Conservation (phyloP, 2,329 filamentous ascomycete species). For the Verticillium nonalfalfae region DNA sequence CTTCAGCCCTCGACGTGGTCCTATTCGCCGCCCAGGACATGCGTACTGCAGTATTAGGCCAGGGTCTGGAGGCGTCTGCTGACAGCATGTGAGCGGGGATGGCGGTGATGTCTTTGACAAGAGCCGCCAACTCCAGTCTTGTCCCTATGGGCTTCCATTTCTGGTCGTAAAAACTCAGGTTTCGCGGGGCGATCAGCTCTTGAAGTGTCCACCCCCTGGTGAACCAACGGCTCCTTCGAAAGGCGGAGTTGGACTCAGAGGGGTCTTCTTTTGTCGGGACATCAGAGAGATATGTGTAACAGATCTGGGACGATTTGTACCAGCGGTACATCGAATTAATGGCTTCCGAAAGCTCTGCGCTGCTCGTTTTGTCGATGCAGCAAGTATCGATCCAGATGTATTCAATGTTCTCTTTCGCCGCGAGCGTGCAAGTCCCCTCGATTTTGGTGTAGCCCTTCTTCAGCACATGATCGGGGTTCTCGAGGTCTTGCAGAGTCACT, state of each 20-base stretch:
- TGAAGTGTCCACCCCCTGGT: slow-evolving; percentile 17
- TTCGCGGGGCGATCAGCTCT: slow-evolving; percentile 16
- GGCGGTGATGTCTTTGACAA: slow-evolving; percentile 19
- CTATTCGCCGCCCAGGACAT: slow-evolving; percentile 21
- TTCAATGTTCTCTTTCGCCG: not conserved
- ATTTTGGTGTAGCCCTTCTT: slow-evolving; percentile 18
- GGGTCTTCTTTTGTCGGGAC: not conserved
- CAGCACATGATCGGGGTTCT: not conserved
- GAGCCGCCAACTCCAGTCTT: slow-evolving; percentile 4
- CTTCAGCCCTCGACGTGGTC: slow-evolving; percentile 15
- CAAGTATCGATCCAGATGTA: slow-evolving; percentile 11
- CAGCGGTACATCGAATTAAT: slow-evolving; percentile 11
- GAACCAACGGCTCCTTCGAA: slow-evolving; percentile 14
- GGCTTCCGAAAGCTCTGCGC: slow-evolving; percentile 8
- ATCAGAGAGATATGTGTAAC: slow-evolving; percentile 9
- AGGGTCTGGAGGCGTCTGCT: not conserved
- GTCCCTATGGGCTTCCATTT: slow-evolving; percentile 9
- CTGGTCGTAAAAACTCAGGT: slow-evolving; percentile 13
- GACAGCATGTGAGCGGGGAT: slow-evolving; percentile 10
- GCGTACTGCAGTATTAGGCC: slow-evolving; percentile 11
- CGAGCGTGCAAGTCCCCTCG: slow-evolving; percentile 10
- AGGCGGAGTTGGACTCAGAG: not conserved
- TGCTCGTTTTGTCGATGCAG: slow-evolving; percentile 11
- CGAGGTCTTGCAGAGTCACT: slow-evolving; percentile 18
- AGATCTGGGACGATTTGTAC: slow-evolving; percentile 6